A percentile compares a stretch with the other conserved stretches of the same genome.
Conservation (phyloP, 2,329 filamentous ascomycete genomes). For the Huntiella savannae region DNA sequence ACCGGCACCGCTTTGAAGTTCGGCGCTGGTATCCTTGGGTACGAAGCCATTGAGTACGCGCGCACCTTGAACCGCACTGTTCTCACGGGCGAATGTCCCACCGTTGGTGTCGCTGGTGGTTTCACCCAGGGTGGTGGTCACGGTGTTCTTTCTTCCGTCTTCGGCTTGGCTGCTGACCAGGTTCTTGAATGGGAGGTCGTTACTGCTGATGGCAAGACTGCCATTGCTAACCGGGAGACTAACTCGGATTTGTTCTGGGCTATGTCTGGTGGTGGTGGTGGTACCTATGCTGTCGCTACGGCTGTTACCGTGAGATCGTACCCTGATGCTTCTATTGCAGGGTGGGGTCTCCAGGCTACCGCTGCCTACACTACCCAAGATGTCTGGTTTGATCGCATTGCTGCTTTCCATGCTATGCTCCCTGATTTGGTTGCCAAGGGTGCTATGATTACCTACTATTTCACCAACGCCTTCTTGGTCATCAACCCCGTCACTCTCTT, state of each 20-base stretch:
- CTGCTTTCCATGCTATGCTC: slow-evolving; percentile 23
- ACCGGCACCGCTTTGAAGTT: slow-evolving; percentile 32
- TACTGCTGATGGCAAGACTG: slow-evolving; percentile 27
- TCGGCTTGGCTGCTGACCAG: slow-evolving; percentile 41
- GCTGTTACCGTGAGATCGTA: slow-evolving; percentile 35
- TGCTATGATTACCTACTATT: slow-evolving; percentile 28
- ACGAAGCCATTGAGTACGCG: slow-evolving; percentile 32
- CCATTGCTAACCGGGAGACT: slow-evolving; percentile 26
- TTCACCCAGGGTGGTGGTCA: slow-evolving; percentile 43
- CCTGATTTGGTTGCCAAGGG: slow-evolving; percentile 30
- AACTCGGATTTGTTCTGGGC: slow-evolving; percentile 47
- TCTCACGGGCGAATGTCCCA: slow-evolving; percentile 34
- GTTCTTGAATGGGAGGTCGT: slow-evolving; percentile 36
- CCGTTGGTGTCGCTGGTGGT: slow-evolving; percentile 39
- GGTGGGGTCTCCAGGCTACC: slow-evolving; percentile 25
- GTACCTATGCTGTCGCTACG: slow-evolving; percentile 37
- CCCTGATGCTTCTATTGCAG: slow-evolving; percentile 23
- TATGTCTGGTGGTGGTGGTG: slow-evolving; percentile 37
- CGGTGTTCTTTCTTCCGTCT: slow-evolving; percentile 29
- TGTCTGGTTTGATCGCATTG: slow-evolving; percentile 29
- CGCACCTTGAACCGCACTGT: slow-evolving; percentile 26
- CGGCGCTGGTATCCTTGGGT: slow-evolving; percentile 33
- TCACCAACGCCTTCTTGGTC: slow-evolving; percentile 27
- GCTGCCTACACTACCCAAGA: slow-evolving; percentile 17
- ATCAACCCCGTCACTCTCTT: slow-evolving; percentile 29